Base-by-base conservation (phyloP, 2,329 filamentous ascomycete species). In the Harringtonia lauricola region DNA sequence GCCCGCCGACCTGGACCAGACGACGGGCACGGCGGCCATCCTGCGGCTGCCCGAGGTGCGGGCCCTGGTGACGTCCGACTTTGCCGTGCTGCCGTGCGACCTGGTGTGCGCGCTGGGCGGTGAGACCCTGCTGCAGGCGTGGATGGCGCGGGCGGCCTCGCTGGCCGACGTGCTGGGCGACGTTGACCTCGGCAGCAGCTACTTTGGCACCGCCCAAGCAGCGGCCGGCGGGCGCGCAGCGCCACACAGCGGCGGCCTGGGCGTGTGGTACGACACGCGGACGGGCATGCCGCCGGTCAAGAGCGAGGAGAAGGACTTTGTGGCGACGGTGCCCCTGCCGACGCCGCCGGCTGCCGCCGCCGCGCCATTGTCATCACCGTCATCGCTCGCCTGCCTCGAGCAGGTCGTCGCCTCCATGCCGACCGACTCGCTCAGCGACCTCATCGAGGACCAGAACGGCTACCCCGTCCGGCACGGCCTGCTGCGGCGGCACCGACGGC, bases 221-320 rank as follows among this genome's bases (percentile, higher is more conserved):
- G 12, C 26, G 22, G 24, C 59, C n/a, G n/a, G n/a, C n/a, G n/a
- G 59, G 29, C 42, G 39, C 9, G 31, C 29, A 36, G 31, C 40
- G 8, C 33, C 33, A 8, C 71, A 77, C 49, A 83, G 83, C 61
- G 88, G 89, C 35, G 92, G 87, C 2, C 67, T 96, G 31, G 83
- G 84, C 7, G 84, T 98, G 2, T 96, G 85, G 80, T 96, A 95
- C 61, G 79, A 90, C 55, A 94, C 88, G 2, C 86, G 86, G 58
- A 63, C 67, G 2, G 82, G 83, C 49, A 36, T 48, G 12, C 79
- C 78, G 7, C 78, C 79, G 30, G 74, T 90, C 49, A 96, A 95
- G 64, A 83, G 83, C 37, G 87, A 95, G 60, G 88, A 95, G 60
- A 92, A 87, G 2, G 90, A 96, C 57, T 95, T 95, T 59, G 76